A percentile compares a stretch with the other conserved stretches of the same genome.
Evolutionary conservation across 163 green algal species (phyloP).

Genomic region (Prototheca wickerhamii): DNA sequence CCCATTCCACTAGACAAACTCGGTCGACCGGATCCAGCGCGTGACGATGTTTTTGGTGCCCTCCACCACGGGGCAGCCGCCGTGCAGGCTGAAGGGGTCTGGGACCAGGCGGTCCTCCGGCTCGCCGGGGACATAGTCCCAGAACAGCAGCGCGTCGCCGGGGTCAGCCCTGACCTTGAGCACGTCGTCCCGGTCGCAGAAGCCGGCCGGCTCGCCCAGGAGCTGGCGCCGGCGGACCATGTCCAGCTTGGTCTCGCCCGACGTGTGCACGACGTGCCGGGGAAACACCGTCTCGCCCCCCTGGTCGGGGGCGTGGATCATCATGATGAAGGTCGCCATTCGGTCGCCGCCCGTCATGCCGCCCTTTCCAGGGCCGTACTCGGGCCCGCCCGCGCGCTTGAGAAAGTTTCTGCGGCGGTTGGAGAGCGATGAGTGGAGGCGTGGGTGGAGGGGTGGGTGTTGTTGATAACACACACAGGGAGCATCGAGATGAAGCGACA

Average conservation of each 20-base stretch:
- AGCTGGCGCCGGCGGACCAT: no score
- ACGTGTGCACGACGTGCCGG: background rate
- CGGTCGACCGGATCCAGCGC: constrained; percentile 17
- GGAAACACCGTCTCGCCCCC: constrained; percentile 30
- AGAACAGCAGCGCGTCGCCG: constrained; percentile 21
- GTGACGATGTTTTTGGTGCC: constrained; percentile 30
- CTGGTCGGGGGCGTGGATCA: constrained; percentile 10
- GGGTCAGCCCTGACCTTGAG: constrained; percentile 5
- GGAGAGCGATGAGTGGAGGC: background rate
- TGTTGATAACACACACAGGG: no score
- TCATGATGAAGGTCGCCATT: constrained; percentile 37
- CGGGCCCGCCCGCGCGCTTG: constrained; percentile 26
- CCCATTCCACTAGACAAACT: constrained; percentile 1
- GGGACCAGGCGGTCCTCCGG: background rate
- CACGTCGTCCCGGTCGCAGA: constrained; percentile 6
- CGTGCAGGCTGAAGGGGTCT: constrained; percentile 10
- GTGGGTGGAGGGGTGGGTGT: constrained; percentile 23
- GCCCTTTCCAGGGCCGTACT: constrained; percentile 24
- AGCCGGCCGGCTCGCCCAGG: constrained; percentile 4
- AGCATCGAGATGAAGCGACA: no score
- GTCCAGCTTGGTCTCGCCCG: background rate
- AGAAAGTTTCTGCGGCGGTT: constrained; percentile 19
- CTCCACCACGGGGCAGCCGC: constrained; percentile 26
- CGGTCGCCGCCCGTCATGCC: constrained; percentile 34
- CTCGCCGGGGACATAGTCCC: constrained; percentile 20